A percentile compares a stretch with the other conserved stretches of the same genome.
phyloP scores from a whole-genome alignment of 1,284 basidiomycete species.

The Apiotrichum gracile region DNA sequence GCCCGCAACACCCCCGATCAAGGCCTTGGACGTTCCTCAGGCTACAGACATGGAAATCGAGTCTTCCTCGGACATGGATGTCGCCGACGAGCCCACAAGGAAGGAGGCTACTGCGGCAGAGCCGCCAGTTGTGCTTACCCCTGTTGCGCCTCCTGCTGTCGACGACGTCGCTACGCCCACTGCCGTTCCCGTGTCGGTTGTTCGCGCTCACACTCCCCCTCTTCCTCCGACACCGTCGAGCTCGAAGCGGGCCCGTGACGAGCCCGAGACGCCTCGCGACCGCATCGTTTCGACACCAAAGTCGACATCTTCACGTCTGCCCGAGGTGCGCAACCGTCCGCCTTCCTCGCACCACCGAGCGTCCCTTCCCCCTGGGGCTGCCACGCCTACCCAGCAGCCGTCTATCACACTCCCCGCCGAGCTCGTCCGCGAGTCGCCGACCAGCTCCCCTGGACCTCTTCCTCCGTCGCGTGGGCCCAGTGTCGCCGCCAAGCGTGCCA shows the following conservation, averaged over 20 bases:
- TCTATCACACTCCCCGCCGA: conserved; percentile 2
- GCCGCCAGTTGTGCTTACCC: background rate
- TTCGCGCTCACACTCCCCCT: background rate
- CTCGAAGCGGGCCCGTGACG: conserved; percentile 10
- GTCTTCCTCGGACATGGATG: conserved; percentile 11
- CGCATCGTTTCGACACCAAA: conserved; percentile 7
- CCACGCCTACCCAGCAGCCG: conserved; percentile 12
- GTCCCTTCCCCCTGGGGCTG: conserved; percentile 11
- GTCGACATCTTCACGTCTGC: background rate
- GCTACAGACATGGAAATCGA: conserved; percentile 16
- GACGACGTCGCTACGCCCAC: background rate
- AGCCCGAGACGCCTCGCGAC: background rate
- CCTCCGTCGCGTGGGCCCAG: background rate
- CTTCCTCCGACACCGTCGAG: conserved; percentile 5
- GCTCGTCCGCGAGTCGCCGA: background rate
- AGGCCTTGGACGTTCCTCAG: conserved; percentile 9
- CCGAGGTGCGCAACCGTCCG: background rate
- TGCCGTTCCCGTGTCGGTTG: background rate
- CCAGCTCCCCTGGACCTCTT: background rate
- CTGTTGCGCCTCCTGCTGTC: background rate
- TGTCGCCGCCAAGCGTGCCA: conserved; percentile 32
- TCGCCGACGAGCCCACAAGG: background rate
- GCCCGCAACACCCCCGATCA: background rate
- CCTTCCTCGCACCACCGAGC: conserved; percentile 1
- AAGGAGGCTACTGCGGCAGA: conserved; percentile 21